Evolutionary conservation across 169 alveolate genomes (phyloP).

Genomic region (Plasmodium vinckei): DNA sequence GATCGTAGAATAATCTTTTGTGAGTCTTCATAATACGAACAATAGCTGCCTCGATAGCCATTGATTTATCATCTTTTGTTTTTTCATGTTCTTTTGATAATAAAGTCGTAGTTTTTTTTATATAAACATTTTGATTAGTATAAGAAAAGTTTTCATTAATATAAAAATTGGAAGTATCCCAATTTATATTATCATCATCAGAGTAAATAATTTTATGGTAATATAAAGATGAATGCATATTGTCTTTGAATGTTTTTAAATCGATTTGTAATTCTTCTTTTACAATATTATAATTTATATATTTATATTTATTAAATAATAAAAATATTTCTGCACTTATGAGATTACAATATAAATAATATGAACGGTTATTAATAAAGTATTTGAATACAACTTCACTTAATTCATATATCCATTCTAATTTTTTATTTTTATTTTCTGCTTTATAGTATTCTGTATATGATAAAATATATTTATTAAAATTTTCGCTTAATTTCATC

Average conservation of each 20-base stretch:
- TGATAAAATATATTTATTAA: slow-evolving; percentile 73
- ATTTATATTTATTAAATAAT: slow-evolving; percentile 78
- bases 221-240: slow-evolving; percentile 57
- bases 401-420: slow-evolving; percentile 85
- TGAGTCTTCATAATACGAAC: slow-evolving; percentile 89
- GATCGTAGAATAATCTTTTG: slow-evolving; percentile 69
- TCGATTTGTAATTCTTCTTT: slow-evolving; percentile 44
- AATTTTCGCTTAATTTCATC: slow-evolving; percentile 73
- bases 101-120: slow-evolving; percentile 52
- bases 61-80: slow-evolving; percentile 84
- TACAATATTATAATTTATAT: slow-evolving; percentile 61
- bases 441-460: slow-evolving; percentile 81
- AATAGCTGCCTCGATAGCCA: slow-evolving; percentile 90
- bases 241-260: slow-evolving; percentile 53
- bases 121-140: slow-evolving; percentile 42
- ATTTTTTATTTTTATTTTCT: slow-evolving; percentile 80
- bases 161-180: slow-evolving; percentile 61
- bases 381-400: slow-evolving; percentile 79
- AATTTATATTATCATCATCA: slow-evolving; percentile 26
- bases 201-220: slow-evolving; percentile 33
- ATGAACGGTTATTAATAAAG: slow-evolving; percentile 8
- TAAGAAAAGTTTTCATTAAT: slow-evolving; percentile 43
- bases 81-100: slow-evolving; percentile 73
- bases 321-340: slow-evolving; percentile 82
- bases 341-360: slow-evolving; percentile 78